These are phyloP conservation scores for Adansonia gregorii DNA, from an alignment of 441 rosid species.

Conservation along the genomic window DNA sequence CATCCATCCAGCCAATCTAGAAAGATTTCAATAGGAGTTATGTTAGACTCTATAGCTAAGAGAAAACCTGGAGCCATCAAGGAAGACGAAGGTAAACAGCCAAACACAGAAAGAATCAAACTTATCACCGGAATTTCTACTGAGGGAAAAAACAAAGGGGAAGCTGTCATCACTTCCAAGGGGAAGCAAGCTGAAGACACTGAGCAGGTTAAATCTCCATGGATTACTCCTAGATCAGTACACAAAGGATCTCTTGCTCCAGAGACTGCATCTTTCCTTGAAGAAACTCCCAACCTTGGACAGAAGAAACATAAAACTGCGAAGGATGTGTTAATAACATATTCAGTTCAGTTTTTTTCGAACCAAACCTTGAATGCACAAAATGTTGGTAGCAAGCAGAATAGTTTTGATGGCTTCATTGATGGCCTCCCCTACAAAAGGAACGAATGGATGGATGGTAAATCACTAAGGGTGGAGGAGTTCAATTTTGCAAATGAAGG, in stretches of 20 bases:
- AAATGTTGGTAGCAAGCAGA: slow-evolving; percentile 40
- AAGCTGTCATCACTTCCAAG: slow-evolving; percentile 37
- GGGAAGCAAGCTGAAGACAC: slow-evolving; percentile 42
- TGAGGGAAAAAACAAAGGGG: slow-evolving; percentile 40
- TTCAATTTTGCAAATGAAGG: slow-evolving; percentile 48
- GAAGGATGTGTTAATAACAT: slow-evolving; percentile 39
- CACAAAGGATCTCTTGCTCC: slow-evolving; percentile 40
- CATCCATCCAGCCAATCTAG: slow-evolving; percentile 69
- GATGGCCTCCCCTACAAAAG: slow-evolving; percentile 42
- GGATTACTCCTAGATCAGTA: slow-evolving; percentile 56
- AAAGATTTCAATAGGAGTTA: slow-evolving; percentile 80
- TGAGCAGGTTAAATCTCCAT: slow-evolving; percentile 51
- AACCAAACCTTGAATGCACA: slow-evolving; percentile 44
- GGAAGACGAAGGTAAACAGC: slow-evolving; percentile 37
- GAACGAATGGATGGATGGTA: slow-evolving; percentile 38
- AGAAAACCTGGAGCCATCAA: slow-evolving; percentile 41
- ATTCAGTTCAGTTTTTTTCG: slow-evolving; percentile 43
- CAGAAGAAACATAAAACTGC: slow-evolving; percentile 41
- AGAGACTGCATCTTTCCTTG: slow-evolving; percentile 37
- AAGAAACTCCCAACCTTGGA: slow-evolving; percentile 39
- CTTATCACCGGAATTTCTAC: slow-evolving; percentile 34
- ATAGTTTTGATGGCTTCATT: slow-evolving; percentile 30
- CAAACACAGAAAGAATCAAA: slow-evolving; percentile 39
- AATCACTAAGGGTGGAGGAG: slow-evolving; percentile 43
- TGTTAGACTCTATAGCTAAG: slow-evolving; percentile 49